phyloP scores from a whole-genome alignment of 345 rosid genomes.

The Linum trigynum region DNA sequence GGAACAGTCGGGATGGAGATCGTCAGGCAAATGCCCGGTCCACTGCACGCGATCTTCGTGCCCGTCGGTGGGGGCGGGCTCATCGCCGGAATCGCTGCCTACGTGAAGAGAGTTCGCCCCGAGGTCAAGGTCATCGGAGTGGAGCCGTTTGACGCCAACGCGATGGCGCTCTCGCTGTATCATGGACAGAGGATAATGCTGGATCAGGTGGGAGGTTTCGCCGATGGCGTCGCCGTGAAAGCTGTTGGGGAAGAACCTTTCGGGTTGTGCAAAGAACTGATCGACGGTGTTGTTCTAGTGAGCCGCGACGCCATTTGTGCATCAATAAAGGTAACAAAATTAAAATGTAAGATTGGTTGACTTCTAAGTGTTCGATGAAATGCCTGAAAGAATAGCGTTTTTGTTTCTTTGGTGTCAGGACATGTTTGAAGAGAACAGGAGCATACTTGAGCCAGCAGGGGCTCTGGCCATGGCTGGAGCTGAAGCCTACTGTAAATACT shows the following conservation, averaged over 20 bases:
- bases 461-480: conserved; percentile 96
- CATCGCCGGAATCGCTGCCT: conserved; percentile 96
- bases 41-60: conserved; percentile 86
- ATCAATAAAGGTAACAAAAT: conserved; percentile 63
- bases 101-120: conserved; percentile 75
- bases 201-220: conserved; percentile 91
- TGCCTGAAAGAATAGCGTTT: not conserved
- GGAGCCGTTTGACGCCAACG: conserved; percentile 89
- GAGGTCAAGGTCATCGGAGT: conserved; percentile 96
- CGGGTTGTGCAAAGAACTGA: conserved; percentile 58
- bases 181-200: conserved; percentile 80
- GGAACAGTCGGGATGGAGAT: conserved; percentile 64
- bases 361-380: not conserved
- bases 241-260: conserved; percentile 94
- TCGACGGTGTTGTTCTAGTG: conserved; percentile 94
- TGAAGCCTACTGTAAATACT: conserved; percentile 92
- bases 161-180: conserved; percentile 93
- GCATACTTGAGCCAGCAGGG: conserved; percentile 93
- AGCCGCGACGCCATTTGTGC: conserved; percentile 98
- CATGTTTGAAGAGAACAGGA: conserved; percentile 96
- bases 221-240: conserved; percentile 98
- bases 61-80: conserved; percentile 98
- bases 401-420: conserved; percentile 32
- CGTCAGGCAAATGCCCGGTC: conserved; percentile 56
- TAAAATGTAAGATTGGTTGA: not conserved